phyloP scores from a whole-genome alignment of 2,329 filamentous ascomycete genomes.

The Paraconiothyrium brasiliense region DNA sequence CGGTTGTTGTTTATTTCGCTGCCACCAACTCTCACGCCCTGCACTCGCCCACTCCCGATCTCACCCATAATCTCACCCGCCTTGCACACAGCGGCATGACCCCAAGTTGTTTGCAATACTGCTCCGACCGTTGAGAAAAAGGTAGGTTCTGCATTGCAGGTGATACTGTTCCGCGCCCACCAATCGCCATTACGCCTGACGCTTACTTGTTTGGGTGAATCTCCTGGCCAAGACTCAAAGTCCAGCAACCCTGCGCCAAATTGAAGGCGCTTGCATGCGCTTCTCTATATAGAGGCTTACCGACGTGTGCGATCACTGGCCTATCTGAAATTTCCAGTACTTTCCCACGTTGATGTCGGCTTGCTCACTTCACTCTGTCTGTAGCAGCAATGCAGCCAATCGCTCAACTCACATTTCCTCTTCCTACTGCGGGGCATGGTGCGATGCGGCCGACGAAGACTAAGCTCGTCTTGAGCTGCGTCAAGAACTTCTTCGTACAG shows the following conservation, averaged over 20 bases:
- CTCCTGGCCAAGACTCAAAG: not conserved
- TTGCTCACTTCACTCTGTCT: not conserved
- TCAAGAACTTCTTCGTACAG: not conserved
- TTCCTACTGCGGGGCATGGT: not conserved
- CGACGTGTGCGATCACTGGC: not conserved
- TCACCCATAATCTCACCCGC: not conserved
- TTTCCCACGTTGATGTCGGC: too few species aligned
- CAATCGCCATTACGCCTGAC: not conserved
- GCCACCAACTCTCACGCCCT: not conserved
- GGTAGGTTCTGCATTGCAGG: not conserved
- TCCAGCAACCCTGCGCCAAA: not conserved
- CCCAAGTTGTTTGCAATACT: too few species aligned
- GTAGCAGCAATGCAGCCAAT: not conserved
- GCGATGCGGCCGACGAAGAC: constrained; percentile 21
- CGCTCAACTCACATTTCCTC: not conserved
- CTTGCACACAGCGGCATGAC: not conserved
- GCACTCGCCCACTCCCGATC: not conserved
- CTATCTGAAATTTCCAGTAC: not conserved
- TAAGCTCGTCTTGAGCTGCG: not conserved
- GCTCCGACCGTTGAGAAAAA: not conserved
- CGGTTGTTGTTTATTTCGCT: not conserved
- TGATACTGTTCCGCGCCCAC: not conserved
- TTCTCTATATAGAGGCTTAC: not conserved
- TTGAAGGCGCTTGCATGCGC: not conserved
- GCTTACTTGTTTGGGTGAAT: not conserved